Evolutionary conservation across 331 rosid species (phyloP).

Genomic region (Quercus tomentella): DNA sequence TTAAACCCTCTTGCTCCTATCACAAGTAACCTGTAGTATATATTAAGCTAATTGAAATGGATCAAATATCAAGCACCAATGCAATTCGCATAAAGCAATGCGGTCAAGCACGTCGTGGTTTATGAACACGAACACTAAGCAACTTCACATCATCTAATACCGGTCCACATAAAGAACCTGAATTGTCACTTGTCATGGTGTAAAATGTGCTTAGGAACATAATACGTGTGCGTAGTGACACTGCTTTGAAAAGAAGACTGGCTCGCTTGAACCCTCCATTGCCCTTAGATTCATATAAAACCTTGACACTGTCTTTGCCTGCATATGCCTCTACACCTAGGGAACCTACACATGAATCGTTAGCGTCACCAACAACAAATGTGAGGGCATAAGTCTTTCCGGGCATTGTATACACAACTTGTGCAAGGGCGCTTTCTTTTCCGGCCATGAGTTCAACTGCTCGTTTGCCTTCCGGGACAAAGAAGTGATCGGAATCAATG

Average conservation of each 20-base stretch:
- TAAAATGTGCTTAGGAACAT: constrained; percentile 62
- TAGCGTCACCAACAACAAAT: constrained; percentile 67
- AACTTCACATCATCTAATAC: constrained; percentile 66
- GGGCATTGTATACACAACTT: constrained; percentile 37
- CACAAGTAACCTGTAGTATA: constrained; percentile 6
- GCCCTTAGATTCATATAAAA: constrained; percentile 52
- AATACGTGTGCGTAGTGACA: constrained; percentile 42
- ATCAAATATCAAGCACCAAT: neutral
- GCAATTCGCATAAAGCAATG: neutral
- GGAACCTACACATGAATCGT: constrained; percentile 60
- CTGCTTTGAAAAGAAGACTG: constrained; percentile 51
- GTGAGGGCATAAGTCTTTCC: constrained; percentile 50
- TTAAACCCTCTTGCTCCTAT: neutral
- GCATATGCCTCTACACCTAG: constrained; percentile 67
- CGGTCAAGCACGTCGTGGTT: constrained; percentile 16
- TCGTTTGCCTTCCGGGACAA: constrained; percentile 60
- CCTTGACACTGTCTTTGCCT: constrained; percentile 37
- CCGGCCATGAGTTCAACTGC: constrained; percentile 79
- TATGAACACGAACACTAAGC: constrained; percentile 56
- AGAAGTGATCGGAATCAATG: constrained; percentile 65
- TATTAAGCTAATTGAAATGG: neutral
- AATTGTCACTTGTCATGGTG: constrained; percentile 55
- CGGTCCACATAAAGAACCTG: constrained; percentile 81
- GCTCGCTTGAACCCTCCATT: constrained; percentile 54
- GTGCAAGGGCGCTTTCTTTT: constrained; percentile 75